A percentile compares a stretch with the other conserved stretches of the same genome.
Conservation (phyloP, 2,329 filamentous ascomycete genomes). For the Colletotrichum limetticola region DNA sequence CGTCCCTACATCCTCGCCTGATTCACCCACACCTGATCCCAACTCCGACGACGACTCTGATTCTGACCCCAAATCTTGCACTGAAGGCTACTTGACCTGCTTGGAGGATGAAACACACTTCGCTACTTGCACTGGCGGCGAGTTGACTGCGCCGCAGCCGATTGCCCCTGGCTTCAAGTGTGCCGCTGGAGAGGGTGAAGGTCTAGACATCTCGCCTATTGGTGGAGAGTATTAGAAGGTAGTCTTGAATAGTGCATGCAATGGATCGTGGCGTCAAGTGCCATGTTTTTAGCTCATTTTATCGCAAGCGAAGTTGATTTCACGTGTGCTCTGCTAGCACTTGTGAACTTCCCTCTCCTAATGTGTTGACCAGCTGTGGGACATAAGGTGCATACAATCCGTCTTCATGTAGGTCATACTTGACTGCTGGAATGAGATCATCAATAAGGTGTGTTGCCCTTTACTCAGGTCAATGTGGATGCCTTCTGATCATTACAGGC, state of each 20-base stretch:
- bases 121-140: slow-evolving; percentile 28
- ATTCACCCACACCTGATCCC: neutral
- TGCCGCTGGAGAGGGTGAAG: slow-evolving; percentile 9
- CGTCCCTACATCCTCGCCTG: neutral
- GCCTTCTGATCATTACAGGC: too few species aligned
- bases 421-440: too few species aligned
- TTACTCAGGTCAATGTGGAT: neutral
- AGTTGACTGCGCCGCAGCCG: slow-evolving; percentile 24
- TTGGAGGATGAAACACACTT: slow-evolving; percentile 19
- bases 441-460: too few species aligned
- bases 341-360: neutral
- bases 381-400: neutral
- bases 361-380: neutral
- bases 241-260: too few species aligned
- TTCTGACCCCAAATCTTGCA: neutral
- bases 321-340: neutral
- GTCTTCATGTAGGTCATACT: too few species aligned
- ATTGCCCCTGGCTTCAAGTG: slow-evolving; percentile 31
- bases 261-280: neutral
- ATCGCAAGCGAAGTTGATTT: neutral
- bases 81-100: slow-evolving; percentile 20
- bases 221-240: neutral
- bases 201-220: slow-evolving; percentile 17
- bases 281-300: neutral
- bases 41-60: too few species aligned